These are phyloP conservation scores for Diaporthe batatas DNA, from an alignment of 2,329 filamentous ascomycete species.

Conservation along the genomic window DNA sequence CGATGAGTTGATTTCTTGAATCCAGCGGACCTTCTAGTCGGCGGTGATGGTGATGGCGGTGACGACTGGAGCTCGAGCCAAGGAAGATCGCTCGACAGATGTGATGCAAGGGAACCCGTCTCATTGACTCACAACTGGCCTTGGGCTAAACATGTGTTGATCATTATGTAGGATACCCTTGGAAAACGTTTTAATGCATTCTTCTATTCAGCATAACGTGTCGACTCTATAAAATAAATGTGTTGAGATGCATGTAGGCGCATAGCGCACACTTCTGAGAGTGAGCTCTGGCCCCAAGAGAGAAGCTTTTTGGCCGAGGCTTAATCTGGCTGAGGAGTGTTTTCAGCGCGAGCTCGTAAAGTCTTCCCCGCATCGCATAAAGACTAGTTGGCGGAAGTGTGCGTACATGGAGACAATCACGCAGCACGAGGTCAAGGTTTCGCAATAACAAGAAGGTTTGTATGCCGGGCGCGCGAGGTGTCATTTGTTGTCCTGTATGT, in stretches of 20 bases:
- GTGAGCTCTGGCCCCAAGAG: no score
- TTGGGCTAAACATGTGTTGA: constrained; percentile 38
- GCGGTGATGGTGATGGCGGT: background rate
- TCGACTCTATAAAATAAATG: background rate
- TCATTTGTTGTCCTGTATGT: background rate
- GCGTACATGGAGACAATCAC: background rate
- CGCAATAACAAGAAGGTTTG: background rate
- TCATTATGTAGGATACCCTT: constrained; percentile 42
- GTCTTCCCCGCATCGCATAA: background rate
- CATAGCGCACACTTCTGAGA: no score
- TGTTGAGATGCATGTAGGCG: background rate
- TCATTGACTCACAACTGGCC: background rate
- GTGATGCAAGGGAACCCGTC: background rate
- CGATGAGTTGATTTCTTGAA: constrained; percentile 24
- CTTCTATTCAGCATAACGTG: background rate
- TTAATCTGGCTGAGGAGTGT: background rate
- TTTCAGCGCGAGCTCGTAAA: background rate
- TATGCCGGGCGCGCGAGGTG: background rate
- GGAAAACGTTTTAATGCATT: constrained; percentile 26
- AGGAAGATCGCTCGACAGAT: background rate
- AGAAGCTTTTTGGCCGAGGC: background rate
- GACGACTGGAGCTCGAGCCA: background rate
- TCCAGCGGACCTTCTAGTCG: constrained; percentile 13
- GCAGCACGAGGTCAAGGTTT: background rate
- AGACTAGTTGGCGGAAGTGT: background rate